These are phyloP conservation scores for Casuarina equisetifolia DNA, from an alignment of 306 rosid genomes.

Conservation along the genomic window DNA sequence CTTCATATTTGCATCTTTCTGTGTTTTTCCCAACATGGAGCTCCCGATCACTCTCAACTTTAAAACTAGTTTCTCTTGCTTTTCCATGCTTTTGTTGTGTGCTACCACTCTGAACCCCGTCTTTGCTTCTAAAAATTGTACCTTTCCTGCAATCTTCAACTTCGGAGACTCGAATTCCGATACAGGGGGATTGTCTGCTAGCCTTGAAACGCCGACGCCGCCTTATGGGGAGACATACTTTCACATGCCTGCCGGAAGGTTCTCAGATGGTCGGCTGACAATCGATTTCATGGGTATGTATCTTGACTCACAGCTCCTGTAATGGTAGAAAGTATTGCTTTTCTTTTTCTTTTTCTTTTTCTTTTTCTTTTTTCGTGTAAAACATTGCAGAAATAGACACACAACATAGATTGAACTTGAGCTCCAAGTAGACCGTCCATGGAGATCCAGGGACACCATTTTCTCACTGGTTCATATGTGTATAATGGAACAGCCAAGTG, in stretches of 20 bases:
- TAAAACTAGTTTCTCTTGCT: not conserved
- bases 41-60: not conserved
- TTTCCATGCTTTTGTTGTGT: not conserved
- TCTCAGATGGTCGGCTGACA: slow-evolving; percentile 43
- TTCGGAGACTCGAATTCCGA: slow-evolving; percentile 61
- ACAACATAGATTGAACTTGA: not conserved
- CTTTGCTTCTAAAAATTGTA: slow-evolving; percentile 22
- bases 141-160: slow-evolving; percentile 53
- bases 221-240: slow-evolving; percentile 61
- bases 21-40: not conserved
- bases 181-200: slow-evolving; percentile 47
- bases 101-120: slow-evolving; percentile 6
- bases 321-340: not conserved
- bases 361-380: not conserved
- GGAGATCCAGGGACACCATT: not conserved
- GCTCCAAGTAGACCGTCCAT: not conserved
- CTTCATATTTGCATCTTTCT: not conserved
- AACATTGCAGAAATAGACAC: not conserved
- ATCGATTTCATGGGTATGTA: slow-evolving; percentile 48
- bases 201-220: not conserved
- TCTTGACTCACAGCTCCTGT: not conserved
- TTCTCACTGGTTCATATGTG: not conserved
- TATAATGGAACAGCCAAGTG: not conserved
- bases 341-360: not conserved
- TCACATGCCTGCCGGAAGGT: slow-evolving; percentile 38